phyloP scores from a whole-genome alignment of 179 eudicot genomes.

The Gypsophila paniculata region DNA sequence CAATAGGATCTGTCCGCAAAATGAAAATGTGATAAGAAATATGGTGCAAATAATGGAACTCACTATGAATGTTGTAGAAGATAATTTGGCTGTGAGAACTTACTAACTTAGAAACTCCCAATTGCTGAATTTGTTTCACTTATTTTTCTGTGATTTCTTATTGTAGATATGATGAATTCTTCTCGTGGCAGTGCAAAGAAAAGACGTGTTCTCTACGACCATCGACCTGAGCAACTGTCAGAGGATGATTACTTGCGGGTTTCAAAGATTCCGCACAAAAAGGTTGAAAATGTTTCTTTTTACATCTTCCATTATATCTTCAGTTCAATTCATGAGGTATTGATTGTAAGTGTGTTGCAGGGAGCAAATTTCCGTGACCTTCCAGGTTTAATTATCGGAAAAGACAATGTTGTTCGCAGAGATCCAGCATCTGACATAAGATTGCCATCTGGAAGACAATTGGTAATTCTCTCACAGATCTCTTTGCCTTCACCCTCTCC shows the following conservation, averaged over 20 bases:
- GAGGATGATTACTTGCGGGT: conserved; percentile 62
- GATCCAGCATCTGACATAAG: conserved; percentile 29
- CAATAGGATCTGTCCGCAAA: background rate
- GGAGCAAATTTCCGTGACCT: conserved; percentile 57
- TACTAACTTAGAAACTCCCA: no score
- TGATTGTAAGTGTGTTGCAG: conserved; percentile 24
- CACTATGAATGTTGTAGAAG: conserved; percentile 1
- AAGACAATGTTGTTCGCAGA: conserved; percentile 42
- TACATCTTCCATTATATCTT: background rate
- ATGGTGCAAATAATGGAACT: background rate
- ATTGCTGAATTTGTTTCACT: background rate
- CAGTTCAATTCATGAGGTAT: conserved; percentile 2
- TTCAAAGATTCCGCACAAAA: conserved; percentile 53
- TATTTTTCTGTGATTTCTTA: background rate
- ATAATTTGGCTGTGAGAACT: background rate
- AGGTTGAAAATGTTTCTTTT: conserved; percentile 36
- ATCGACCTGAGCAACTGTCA: conserved; percentile 41
- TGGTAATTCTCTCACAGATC: conserved; percentile 30
- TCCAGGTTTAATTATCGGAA: conserved; percentile 43
- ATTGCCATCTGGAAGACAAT: conserved; percentile 49
- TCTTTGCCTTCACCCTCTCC: conserved; percentile 6
- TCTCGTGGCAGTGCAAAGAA: conserved; percentile 7
- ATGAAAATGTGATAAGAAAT: background rate
- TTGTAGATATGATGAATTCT: conserved; percentile 38
- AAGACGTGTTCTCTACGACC: conserved; percentile 31